Evolutionary conservation across 2,329 filamentous ascomycete genomes (phyloP), one percentile per base, ranked within the genome.

Genomic region (Leptographium radiaticola): DNA sequence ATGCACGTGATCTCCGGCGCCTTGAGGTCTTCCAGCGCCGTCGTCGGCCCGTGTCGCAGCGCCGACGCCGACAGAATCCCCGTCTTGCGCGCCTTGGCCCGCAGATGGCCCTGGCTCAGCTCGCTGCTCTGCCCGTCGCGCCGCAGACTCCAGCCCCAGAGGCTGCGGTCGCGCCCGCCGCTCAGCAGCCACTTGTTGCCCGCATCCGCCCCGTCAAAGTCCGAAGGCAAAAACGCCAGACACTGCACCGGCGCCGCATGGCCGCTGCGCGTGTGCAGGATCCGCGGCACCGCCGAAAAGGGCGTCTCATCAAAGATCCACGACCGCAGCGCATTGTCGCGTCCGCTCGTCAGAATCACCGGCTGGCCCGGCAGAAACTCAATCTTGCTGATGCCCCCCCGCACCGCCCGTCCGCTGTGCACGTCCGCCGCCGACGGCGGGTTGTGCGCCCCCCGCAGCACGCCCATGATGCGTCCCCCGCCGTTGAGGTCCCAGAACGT

Each of bases 261-360:
- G 2, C 93, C 93, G 60, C 87, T 89, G 59, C 93, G 80, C 4
- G 81, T 80, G 67, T 98, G 93, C 34, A 98, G 72, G 31, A 89
- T 85, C 18, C 91, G 81, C 2, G 93, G 93, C 12, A 90, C 77
- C 0, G 90, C 83, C 0, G 87, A 93, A 66, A 95, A 95, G 0
- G 91, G 90, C 0, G 84, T 84, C 66, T 94, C 85, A 63, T 97
- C 91, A 62, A 96, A 95, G 57, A 97, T 93, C 91, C 91, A 96
- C 6, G 89, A 90, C 66, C 91, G 94, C 56, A 98, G 72, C 11
- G 90, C 88, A 68, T 98, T 98, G 67, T 98, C 93, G 49, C 87
- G 76, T 6, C 93, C 94, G 59, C 89, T 93, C 11, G 89, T 95
- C 33, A 97, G 75, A 44, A 98, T 79, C 3, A 97, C 85, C 6